phyloP scores from a whole-genome alignment of 176 grass and related monocot species.

The Carex scoparia region DNA sequence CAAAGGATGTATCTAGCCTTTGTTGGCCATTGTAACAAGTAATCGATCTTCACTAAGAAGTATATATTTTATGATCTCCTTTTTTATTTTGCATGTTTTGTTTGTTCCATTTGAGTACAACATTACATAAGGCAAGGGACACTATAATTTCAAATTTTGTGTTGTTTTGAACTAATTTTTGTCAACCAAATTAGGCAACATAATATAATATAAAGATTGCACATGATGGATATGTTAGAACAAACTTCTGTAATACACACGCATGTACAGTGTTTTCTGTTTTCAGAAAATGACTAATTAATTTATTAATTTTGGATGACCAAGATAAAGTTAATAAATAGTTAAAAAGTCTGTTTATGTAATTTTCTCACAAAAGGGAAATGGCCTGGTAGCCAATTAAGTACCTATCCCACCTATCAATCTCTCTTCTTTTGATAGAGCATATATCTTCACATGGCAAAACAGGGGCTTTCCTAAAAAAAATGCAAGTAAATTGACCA shows the following conservation, averaged over 20 bases:
- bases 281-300: background rate
- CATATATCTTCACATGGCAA: background rate
- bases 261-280: background rate
- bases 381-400: background rate
- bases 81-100: background rate
- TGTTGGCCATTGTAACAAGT: conserved; percentile 23
- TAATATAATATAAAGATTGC: background rate
- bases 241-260: background rate
- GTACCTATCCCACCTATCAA: background rate
- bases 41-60: background rate
- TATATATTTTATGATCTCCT: background rate
- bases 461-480: background rate
- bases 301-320: background rate
- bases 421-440: background rate
- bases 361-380: background rate
- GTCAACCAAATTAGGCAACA: background rate
- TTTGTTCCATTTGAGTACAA: background rate
- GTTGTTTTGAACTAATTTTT: background rate
- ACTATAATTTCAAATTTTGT: background rate
- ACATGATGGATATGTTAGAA: background rate
- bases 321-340: background rate
- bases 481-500: conserved; percentile 14
- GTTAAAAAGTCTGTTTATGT: background rate
- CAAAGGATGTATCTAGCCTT: conserved; percentile 18
- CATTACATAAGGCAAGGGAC: background rate